Evolutionary conservation across 495 filamentous ascomycete genomes (phyloP).

Genomic region (Podospora sp.): DNA sequence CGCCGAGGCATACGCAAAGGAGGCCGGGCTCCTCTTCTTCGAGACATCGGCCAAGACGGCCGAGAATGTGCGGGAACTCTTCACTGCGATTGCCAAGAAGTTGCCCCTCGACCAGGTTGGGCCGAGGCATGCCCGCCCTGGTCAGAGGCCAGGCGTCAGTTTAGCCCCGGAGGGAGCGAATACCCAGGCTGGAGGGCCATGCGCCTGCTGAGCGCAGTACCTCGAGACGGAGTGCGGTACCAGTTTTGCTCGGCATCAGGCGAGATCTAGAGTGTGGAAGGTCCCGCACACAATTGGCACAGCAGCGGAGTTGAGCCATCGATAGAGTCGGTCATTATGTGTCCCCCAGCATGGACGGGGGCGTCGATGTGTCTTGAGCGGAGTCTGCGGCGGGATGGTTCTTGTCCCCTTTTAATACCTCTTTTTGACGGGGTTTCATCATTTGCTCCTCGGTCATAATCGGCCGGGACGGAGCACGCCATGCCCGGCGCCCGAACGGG

Average conservation of each 20-base stretch:
- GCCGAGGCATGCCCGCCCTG: slow-evolving; percentile 75
- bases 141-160: slow-evolving; percentile 78
- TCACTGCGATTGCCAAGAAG: slow-evolving; percentile 98
- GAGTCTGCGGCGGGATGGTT: slow-evolving; percentile 35
- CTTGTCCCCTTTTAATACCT: slow-evolving; percentile 38
- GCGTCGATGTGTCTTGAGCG: slow-evolving; percentile 30
- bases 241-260: not conserved
- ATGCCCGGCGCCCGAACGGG: slow-evolving; percentile 1
- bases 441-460: slow-evolving; percentile 21
- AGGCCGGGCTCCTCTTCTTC: slow-evolving; percentile 93
- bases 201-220: slow-evolving; percentile 62
- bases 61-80: slow-evolving; percentile 92
- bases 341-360: slow-evolving; percentile 3
- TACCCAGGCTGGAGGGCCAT: slow-evolving; percentile 72
- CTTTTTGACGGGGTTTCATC: slow-evolving; percentile 29
- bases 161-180: slow-evolving; percentile 75
- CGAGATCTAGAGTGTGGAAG: slow-evolving; percentile 11
- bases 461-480: not conserved
- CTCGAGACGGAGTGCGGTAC: not conserved
- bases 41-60: slow-evolving; percentile 97
- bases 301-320: slow-evolving; percentile 20
- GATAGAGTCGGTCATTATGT: slow-evolving; percentile 29
- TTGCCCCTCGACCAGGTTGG: slow-evolving; percentile 93
- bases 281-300: slow-evolving; percentile 11
- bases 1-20: slow-evolving; percentile 90